A percentile compares a stretch with the other conserved stretches of the same genome.
Evolutionary conservation across 2,329 filamentous ascomycete species (phyloP).

Genomic region (Madurella fahalii): DNA sequence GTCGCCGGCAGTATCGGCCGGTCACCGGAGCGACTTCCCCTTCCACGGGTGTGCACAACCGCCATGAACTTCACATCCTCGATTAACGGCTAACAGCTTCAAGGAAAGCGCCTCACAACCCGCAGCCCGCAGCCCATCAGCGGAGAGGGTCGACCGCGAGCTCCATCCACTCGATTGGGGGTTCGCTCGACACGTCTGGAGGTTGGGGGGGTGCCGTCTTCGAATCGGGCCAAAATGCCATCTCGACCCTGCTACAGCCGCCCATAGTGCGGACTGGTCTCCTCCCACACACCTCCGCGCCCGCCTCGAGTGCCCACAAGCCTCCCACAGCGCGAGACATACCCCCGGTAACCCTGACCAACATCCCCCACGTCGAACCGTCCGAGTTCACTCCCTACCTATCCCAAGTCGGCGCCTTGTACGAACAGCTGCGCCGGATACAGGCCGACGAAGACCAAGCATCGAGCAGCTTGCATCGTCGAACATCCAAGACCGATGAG

Average conservation of each 20-base stretch:
- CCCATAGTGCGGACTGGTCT: constrained; percentile 87
- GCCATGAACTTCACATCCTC: background rate
- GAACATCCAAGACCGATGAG: constrained; percentile 40
- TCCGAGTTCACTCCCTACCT: constrained; percentile 82
- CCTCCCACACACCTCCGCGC: constrained; percentile 69
- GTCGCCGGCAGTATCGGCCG: constrained; percentile 49
- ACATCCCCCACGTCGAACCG: constrained; percentile 75
- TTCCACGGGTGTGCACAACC: constrained; percentile 50
- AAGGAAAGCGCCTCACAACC: constrained; percentile 43
- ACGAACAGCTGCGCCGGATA: constrained; percentile 81
- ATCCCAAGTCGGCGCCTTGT: constrained; percentile 77
- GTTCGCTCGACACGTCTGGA: constrained; percentile 67
- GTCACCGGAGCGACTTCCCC: constrained; percentile 51
- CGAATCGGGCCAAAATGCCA: constrained; percentile 87
- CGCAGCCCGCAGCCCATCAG: constrained; percentile 41
- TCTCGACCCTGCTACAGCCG: constrained; percentile 87
- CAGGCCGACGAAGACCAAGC: constrained; percentile 72
- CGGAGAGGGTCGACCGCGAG: constrained; percentile 81
- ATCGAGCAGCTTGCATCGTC: constrained; percentile 37
- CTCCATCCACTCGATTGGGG: constrained; percentile 83
- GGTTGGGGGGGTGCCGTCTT: constrained; percentile 53
- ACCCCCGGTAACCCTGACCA: constrained; percentile 85
- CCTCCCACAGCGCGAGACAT: constrained; percentile 86
- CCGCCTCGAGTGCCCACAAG: constrained; percentile 68
- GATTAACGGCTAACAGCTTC: constrained; percentile 27